Evolutionary conservation across 1,284 basidiomycete genomes (phyloP).

Genomic region (Entoloma clypeatum): DNA sequence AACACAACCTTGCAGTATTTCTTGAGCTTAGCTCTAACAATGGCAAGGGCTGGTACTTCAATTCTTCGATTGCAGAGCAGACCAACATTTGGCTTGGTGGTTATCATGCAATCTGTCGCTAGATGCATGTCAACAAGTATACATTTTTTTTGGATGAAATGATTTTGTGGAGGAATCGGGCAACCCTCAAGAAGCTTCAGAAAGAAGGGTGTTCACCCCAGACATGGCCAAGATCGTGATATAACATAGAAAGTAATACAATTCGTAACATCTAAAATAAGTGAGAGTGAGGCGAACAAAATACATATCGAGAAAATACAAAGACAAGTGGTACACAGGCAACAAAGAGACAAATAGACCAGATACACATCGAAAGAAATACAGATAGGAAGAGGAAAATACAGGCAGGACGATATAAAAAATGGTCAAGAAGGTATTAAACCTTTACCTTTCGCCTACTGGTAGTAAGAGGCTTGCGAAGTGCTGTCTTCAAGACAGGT

Average conservation of each 20-base stretch:
- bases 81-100: conserved; percentile 28
- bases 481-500: too few species aligned
- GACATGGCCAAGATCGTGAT: not conserved
- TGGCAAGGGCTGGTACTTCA: conserved; percentile 25
- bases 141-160: conserved; percentile 35
- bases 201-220: not conserved
- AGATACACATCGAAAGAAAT: not conserved
- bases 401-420: too few species aligned
- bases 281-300: not conserved
- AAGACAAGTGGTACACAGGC: not conserved
- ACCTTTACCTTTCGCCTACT: too few species aligned
- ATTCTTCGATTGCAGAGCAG: conserved; percentile 30
- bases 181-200: not conserved
- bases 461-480: too few species aligned
- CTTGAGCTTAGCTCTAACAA: conserved; percentile 23
- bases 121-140: conserved; percentile 22
- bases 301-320: not conserved
- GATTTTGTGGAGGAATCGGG: conserved; percentile 26
- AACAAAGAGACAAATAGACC: not conserved
- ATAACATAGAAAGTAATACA: not conserved
- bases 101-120: conserved; percentile 22
- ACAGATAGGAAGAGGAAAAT: too few species aligned
- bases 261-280: not conserved
- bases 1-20: conserved; percentile 31
- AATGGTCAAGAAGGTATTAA: too few species aligned